A percentile compares a stretch with the other conserved stretches of the same genome.
These are phyloP conservation scores for Yarrowia galli DNA, from an alignment of 1,139 yeast genomes.

Conservation along the genomic window DNA sequence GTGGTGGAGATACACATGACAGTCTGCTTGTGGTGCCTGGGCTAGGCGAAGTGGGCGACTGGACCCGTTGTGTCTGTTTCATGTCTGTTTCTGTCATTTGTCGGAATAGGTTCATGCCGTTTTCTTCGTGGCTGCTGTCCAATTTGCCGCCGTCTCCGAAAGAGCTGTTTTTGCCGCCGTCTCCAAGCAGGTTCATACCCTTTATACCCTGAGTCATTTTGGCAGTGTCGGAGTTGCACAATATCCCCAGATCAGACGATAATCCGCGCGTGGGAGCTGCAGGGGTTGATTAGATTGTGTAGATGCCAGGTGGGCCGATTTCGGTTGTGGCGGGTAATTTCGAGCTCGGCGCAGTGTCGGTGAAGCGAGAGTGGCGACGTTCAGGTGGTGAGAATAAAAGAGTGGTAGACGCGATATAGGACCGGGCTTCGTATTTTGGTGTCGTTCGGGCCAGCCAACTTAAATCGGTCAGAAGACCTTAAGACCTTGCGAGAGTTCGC, in stretches of 20 bases:
- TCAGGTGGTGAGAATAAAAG: background rate
- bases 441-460: slow-evolving; percentile 7
- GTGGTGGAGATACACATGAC: slow-evolving; percentile 20
- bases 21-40: background rate
- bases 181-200: slow-evolving; percentile 23
- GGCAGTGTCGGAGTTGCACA: slow-evolving; percentile 1
- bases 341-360: slow-evolving; percentile 2
- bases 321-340: background rate
- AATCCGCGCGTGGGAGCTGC: slow-evolving; percentile 34
- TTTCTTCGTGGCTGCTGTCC: background rate
- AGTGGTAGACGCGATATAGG: background rate
- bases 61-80: slow-evolving; percentile 1
- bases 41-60: slow-evolving; percentile 13
- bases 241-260: slow-evolving; percentile 13
- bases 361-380: background rate
- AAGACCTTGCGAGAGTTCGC: slow-evolving; percentile 14
- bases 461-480: slow-evolving; percentile 27
- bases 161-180: background rate
- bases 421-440: slow-evolving; percentile 16
- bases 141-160: background rate
- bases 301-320: slow-evolving; percentile 4
- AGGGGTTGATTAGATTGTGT: slow-evolving; percentile 37
- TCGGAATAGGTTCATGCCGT: slow-evolving; percentile 8
- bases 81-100: slow-evolving; percentile 3
- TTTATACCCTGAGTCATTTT: slow-evolving; percentile 26